These are phyloP conservation scores for Dacryopinax spathularia DNA, from an alignment of 768 basidiomycete genomes.

Conservation along the genomic window DNA sequence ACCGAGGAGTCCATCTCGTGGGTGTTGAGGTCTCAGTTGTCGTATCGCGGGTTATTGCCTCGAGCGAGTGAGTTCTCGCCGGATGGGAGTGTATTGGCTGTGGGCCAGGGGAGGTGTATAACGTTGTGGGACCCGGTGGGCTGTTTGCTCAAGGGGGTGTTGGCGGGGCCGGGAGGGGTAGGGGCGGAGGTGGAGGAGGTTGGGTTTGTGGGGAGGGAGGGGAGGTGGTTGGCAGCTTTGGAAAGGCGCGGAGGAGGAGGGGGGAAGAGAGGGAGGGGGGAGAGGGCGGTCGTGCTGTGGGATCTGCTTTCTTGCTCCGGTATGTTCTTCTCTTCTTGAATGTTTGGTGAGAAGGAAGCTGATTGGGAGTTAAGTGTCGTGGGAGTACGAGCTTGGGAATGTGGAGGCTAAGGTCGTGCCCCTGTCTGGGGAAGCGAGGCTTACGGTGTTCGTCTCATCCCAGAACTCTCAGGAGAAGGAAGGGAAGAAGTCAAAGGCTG, in stretches of 20 bases:
- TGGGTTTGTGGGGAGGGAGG: slow-evolving; percentile 54
- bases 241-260: slow-evolving; percentile 10
- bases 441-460: slow-evolving; percentile 36
- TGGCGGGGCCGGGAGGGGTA: slow-evolving; percentile 42
- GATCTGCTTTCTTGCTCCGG: slow-evolving; percentile 51
- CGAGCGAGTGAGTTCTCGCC: slow-evolving; percentile 59
- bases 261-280: slow-evolving; percentile 21
- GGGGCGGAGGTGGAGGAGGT: slow-evolving; percentile 28
- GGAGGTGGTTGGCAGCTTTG: slow-evolving; percentile 51
- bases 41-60: slow-evolving; percentile 54
- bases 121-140: slow-evolving; percentile 60
- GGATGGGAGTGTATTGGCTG: slow-evolving; percentile 73
- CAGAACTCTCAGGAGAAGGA: too few species aligned
- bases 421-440: slow-evolving; percentile 43
- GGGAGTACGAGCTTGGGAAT: slow-evolving; percentile 34
- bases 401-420: slow-evolving; percentile 36
- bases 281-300: slow-evolving; percentile 48
- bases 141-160: slow-evolving; percentile 42
- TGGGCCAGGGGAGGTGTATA: slow-evolving; percentile 51
- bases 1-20: slow-evolving; percentile 36
- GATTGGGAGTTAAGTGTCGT: slow-evolving; percentile 36
- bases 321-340: slow-evolving; percentile 25
- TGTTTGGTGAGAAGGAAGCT: neutral
- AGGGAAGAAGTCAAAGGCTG: too few species aligned
- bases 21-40: slow-evolving; percentile 61